phyloP scores from a whole-genome alignment of 305 asterid genomes.

The Solanum hybrid region DNA sequence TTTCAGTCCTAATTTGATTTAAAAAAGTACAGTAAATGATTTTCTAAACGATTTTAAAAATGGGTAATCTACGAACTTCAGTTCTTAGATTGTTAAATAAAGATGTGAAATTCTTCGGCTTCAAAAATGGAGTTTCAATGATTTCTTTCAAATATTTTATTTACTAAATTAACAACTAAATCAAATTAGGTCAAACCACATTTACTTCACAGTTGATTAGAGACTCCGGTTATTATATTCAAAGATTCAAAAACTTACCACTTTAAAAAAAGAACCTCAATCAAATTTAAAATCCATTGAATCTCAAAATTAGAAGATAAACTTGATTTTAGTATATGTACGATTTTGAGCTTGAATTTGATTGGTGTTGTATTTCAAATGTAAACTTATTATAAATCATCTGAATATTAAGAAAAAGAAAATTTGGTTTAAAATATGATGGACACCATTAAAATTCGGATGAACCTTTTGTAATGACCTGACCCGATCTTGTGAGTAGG shows the following conservation, averaged over 20 bases:
- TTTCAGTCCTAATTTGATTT: not conserved
- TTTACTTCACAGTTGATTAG: not conserved
- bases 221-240: not conserved
- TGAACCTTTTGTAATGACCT: not conserved
- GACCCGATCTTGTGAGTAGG: not conserved
- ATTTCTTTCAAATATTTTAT: not conserved
- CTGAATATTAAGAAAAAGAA: not conserved
- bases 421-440: not conserved
- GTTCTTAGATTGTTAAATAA: not conserved
- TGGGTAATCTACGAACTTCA: not conserved
- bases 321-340: not conserved
- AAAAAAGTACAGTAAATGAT: not conserved
- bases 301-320: not conserved
- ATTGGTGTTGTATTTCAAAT: not conserved
- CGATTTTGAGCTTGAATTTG: not conserved
- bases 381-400: not conserved
- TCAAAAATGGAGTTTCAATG: not conserved
- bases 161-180: not conserved
- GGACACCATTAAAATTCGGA: not conserved
- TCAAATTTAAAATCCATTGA: not conserved
- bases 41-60: not conserved
- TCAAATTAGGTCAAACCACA: not conserved
- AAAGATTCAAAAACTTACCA: not conserved
- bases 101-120: not conserved
- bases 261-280: not conserved